Evolutionary conservation across 2,329 filamentous ascomycete genomes (phyloP).

Genomic region (Neofusicoccum kwambonambiense): DNA sequence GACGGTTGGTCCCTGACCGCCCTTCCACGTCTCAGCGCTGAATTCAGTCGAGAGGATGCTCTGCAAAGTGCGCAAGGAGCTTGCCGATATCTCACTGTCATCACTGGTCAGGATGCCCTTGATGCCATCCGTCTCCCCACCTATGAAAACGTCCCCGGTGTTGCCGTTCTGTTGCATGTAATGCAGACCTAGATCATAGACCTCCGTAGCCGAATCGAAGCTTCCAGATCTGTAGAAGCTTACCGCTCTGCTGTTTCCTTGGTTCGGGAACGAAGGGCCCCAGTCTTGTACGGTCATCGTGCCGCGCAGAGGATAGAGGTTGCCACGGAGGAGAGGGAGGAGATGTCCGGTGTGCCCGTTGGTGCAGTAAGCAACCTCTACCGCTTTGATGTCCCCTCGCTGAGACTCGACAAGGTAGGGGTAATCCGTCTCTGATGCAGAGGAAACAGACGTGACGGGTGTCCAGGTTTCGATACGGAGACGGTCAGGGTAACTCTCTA

Average conservation of each 20-base stretch:
- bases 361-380: constrained; percentile 58
- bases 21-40: constrained; percentile 19
- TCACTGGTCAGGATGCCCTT: constrained; percentile 21
- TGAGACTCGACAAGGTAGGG: constrained; percentile 41
- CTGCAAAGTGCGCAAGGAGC: constrained; percentile 16
- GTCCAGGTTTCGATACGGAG: constrained; percentile 44
- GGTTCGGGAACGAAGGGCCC: constrained; percentile 30
- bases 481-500: not conserved
- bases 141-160: constrained; percentile 23
- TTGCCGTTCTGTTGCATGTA: constrained; percentile 19
- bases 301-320: constrained; percentile 46
- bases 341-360: constrained; percentile 56
- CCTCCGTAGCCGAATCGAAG: constrained; percentile 20
- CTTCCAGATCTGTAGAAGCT: constrained; percentile 33
- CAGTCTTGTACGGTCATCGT: constrained; percentile 54
- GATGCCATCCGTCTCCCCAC: constrained; percentile 21
- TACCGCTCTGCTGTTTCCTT: constrained; percentile 49
- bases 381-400: constrained; percentile 46
- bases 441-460: constrained; percentile 31
- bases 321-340: constrained; percentile 49
- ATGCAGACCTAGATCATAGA: constrained; percentile 6
- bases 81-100: constrained; percentile 11
- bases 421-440: constrained; percentile 31
- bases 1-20: constrained; percentile 24
- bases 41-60: constrained; percentile 21